Evolutionary conservation across 345 rosid genomes (phyloP).

Genomic region (Eucalyptus curtisii): DNA sequence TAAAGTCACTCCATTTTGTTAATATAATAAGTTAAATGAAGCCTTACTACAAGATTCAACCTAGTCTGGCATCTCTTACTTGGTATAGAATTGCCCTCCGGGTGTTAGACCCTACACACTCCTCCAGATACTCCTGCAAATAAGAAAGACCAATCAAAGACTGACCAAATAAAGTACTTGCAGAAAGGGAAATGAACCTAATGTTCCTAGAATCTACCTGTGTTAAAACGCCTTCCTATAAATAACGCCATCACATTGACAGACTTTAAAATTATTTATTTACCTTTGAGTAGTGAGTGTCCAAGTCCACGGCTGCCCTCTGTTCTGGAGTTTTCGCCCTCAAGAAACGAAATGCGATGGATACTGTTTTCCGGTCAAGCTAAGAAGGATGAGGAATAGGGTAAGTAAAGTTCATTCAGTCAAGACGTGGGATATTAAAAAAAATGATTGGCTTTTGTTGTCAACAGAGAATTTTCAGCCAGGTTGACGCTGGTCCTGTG

Average conservation of each 20-base stretch:
- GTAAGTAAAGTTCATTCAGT: not conserved
- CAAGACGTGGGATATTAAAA: not conserved
- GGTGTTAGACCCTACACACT: conserved; percentile 42
- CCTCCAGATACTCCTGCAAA: conserved; percentile 74
- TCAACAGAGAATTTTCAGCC: not conserved
- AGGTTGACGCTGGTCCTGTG: not conserved
- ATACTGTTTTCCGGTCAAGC: conserved; percentile 57
- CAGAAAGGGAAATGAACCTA: not conserved
- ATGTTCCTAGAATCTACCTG: not conserved
- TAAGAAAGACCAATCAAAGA: not conserved
- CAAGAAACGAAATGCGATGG: conserved; percentile 75
- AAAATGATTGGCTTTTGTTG: not conserved
- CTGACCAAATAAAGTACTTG: not conserved
- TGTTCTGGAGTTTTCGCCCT: conserved; percentile 86
- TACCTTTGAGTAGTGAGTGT: conserved; percentile 88
- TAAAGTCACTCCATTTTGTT: not conserved
- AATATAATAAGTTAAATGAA: not conserved
- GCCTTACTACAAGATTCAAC: not conserved
- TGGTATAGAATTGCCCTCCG: conserved; percentile 67
- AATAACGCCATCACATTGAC: not conserved
- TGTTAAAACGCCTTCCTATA: not conserved
- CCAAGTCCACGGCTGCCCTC: conserved; percentile 97
- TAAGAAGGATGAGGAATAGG: conserved; percentile 12
- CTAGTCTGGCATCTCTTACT: conserved; percentile 15
- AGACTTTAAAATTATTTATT: not conserved